Evolutionary conservation across 805 yeast genomes (phyloP).

Genomic region (Scheffersomyces stipitis): DNA sequence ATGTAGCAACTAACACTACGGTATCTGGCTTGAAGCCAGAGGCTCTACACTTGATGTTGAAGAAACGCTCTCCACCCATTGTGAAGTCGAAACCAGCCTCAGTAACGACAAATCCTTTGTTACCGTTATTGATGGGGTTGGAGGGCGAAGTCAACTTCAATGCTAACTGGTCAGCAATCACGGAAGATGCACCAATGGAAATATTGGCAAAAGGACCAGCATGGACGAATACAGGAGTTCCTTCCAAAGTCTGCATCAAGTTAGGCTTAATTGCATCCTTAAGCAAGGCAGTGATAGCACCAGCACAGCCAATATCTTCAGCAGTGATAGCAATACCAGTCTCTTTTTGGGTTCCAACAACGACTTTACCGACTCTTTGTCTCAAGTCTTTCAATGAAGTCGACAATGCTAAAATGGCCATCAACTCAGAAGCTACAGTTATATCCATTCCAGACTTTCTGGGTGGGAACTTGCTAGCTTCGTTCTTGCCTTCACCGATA

Average conservation of each 20-base stretch:
- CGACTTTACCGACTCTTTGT: slow-evolving; percentile 82
- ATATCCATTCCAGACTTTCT: slow-evolving; percentile 93
- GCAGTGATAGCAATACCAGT: slow-evolving; percentile 84
- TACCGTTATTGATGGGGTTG: slow-evolving; percentile 44
- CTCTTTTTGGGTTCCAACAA: slow-evolving; percentile 72
- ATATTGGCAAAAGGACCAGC: slow-evolving; percentile 99
- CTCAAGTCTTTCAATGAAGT: slow-evolving; percentile 80
- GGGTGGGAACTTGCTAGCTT: slow-evolving; percentile 69
- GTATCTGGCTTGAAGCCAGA: slow-evolving; percentile 87
- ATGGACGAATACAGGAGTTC: slow-evolving; percentile 95
- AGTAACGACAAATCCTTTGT: slow-evolving; percentile 84
- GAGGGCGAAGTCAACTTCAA: slow-evolving; percentile 70
- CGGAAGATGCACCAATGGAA: slow-evolving; percentile 94
- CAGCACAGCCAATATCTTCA: slow-evolving; percentile 94
- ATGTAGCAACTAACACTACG: slow-evolving; percentile 93
- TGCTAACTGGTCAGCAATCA: slow-evolving; percentile 90
- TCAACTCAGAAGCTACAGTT: slow-evolving; percentile 92
- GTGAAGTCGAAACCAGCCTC: slow-evolving; percentile 99
- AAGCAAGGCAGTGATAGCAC: slow-evolving; percentile 90
- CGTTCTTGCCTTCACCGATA: slow-evolving; percentile 89
- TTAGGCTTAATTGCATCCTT: slow-evolving; percentile 97
- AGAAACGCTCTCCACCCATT: slow-evolving; percentile 98
- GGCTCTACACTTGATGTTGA: slow-evolving; percentile 92
- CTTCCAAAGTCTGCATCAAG: slow-evolving; percentile 95
- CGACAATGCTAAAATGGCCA: slow-evolving; percentile 92